Evolutionary conservation across 1,284 basidiomycete species (phyloP).

Genomic region (Sanguinoderma infundibulare): DNA sequence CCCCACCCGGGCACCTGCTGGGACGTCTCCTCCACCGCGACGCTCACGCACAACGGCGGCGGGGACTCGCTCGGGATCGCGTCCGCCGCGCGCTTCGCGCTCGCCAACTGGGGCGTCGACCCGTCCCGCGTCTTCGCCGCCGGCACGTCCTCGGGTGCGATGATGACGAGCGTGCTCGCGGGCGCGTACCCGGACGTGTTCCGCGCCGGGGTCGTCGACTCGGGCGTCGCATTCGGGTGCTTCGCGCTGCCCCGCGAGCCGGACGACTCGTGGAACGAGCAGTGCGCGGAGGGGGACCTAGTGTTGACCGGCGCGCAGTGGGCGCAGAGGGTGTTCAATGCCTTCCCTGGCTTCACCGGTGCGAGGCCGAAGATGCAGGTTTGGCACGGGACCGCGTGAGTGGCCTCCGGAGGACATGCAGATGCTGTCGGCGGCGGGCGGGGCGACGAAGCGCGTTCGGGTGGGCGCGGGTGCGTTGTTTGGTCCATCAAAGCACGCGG

Average conservation of each 20-base stretch:
- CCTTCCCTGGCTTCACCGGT: conserved; percentile 56
- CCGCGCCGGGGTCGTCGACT: conserved; percentile 51
- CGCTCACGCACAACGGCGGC: conserved; percentile 58
- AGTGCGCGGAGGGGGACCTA: conserved; percentile 43
- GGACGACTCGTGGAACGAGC: conserved; percentile 50
- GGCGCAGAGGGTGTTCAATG: conserved; percentile 49
- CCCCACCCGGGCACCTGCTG: conserved; percentile 55
- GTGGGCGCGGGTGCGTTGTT: no score
- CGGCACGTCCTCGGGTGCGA: conserved; percentile 59
- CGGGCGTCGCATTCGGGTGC: conserved; percentile 60
- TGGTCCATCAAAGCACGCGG: no score
- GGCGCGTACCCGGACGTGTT: conserved; percentile 62
- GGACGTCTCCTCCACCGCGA: conserved; percentile 55
- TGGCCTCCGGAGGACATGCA: conserved; percentile 9
- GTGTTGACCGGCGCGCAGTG: conserved; percentile 52
- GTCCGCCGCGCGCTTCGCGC: conserved; percentile 52
- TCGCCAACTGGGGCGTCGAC: conserved; percentile 52
- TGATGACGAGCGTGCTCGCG: conserved; percentile 63
- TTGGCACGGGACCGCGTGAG: conserved; percentile 58
- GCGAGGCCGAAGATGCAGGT: conserved; percentile 54
- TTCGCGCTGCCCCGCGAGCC: conserved; percentile 53
- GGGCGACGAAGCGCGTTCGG: no score
- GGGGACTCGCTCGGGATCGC: conserved; percentile 59
- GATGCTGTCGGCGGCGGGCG: no score
- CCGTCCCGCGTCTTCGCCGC: conserved; percentile 50